Evolutionary conservation across 2,329 filamentous ascomycete species (phyloP).

Genomic region (Arachnopeziza araneosa): DNA sequence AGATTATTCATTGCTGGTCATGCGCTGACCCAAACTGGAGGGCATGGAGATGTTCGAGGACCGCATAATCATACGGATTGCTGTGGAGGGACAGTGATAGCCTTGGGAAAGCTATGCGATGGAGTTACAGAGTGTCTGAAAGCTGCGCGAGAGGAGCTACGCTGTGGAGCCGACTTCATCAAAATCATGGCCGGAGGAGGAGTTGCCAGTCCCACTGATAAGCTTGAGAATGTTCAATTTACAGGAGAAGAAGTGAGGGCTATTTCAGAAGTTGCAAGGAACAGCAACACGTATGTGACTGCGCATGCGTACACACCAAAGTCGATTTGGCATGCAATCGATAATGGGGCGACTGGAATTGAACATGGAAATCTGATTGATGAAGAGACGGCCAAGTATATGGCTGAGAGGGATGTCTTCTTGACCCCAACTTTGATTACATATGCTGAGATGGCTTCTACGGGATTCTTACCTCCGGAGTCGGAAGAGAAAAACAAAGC

Average conservation of each 20-base stretch:
- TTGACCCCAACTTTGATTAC: conserved; percentile 50
- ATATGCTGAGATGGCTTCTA: conserved; percentile 43
- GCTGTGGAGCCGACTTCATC: conserved; percentile 53
- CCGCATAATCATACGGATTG: conserved; percentile 40
- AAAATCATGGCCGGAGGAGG: conserved; percentile 58
- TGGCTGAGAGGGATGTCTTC: conserved; percentile 43
- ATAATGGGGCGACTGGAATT: conserved; percentile 49
- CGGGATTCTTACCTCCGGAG: conserved; percentile 39
- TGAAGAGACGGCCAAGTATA: conserved; percentile 45
- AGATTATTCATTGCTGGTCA: conserved; percentile 49
- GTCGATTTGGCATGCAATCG: conserved; percentile 49
- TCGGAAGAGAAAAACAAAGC: conserved; percentile 10
- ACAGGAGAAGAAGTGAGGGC: conserved; percentile 50
- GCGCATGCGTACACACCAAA: conserved; percentile 52
- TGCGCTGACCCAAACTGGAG: conserved; percentile 52
- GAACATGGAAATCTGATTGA: conserved; percentile 60
- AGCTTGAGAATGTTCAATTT: conserved; percentile 49
- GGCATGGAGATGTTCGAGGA: conserved; percentile 47
- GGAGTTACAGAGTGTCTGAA: conserved; percentile 50
- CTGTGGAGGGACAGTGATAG: conserved; percentile 39
- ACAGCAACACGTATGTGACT: conserved; percentile 48
- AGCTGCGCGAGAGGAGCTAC: conserved; percentile 47
- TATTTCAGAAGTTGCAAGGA: conserved; percentile 44
- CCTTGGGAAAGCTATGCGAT: conserved; percentile 43
- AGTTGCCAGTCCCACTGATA: conserved; percentile 50